phyloP scores from a whole-genome alignment of 257 asterid genomes.

The Echites panduratus region DNA sequence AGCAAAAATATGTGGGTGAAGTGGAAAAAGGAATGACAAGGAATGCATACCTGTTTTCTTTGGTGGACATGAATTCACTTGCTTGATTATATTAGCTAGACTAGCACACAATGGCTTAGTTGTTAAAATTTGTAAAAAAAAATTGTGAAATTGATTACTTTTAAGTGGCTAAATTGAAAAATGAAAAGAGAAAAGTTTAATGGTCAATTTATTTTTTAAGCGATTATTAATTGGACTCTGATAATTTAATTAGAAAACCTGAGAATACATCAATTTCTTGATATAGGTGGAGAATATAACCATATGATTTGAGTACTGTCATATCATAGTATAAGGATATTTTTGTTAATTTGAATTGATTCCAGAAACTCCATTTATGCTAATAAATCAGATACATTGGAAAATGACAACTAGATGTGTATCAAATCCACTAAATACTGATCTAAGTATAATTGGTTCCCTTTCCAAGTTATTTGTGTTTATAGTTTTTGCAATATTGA shows the following conservation, averaged over 20 bases:
- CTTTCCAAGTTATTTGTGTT: too few species aligned
- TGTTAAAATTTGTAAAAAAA: too few species aligned
- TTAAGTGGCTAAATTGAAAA: too few species aligned
- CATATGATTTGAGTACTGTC: background rate
- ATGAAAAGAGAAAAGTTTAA: background rate
- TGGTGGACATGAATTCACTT: too few species aligned
- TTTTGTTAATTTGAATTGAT: background rate
- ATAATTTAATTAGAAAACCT: background rate
- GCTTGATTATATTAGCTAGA: too few species aligned
- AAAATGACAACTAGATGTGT: background rate
- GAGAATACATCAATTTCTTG: background rate
- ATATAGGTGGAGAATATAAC: background rate
- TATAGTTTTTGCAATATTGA: background rate
- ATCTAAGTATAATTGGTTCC: background rate
- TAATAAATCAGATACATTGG: background rate
- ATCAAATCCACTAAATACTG: background rate
- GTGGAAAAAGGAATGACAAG: too few species aligned
- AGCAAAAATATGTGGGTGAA: too few species aligned
- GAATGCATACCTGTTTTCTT: constrained; percentile 5
- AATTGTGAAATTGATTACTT: too few species aligned
- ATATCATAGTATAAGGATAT: background rate
- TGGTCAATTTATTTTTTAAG: too few species aligned
- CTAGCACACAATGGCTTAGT: too few species aligned
- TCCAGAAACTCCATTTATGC: background rate
- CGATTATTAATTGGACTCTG: too few species aligned